Base-by-base conservation (phyloP, 257 asterid species). In the Solanum bukasovii region DNA sequence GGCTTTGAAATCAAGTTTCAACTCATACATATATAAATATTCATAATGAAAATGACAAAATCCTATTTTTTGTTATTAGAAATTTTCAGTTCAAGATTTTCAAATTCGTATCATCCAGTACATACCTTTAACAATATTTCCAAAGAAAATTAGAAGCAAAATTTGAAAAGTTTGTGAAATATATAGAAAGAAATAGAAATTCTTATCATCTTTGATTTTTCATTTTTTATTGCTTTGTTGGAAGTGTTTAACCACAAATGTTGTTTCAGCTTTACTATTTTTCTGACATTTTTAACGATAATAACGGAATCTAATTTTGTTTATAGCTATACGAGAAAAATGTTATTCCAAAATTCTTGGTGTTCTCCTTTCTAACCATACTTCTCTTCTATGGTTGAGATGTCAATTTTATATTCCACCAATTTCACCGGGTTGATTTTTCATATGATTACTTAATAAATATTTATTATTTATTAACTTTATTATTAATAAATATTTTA, bases 231-330 rank as follows among this genome's bases (percentile, higher is more conserved):
- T 75, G 38, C 56, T 75, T 23, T 18, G 59, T 77, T 23, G 13
- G 3, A 78, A 75, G 83, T 75, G 56, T 23, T 74, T 37, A 11
- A 77, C 27, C 35, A 59, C 65, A 78, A 12, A 78, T 78, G n/a
- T 42, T 79, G 84, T 44, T 79, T 79, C 63, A 79, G 65, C 37
- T 79, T 44, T 81, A 81, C 72, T 83, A 56, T 86, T 81, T 35
- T 56, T 63, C 74, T 73, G 87, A 34, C 52, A 89, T 63, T 65
- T 71, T 34, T 52, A 87, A 89, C 91, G 83, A 84, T 13, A 89
- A 83, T 89, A 73, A 83, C 88, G 86, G 83, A 83, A 87, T 44
- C 74, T 77, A 14, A 3, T 79, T 79, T 77, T 40, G 23, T 40
- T 23, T 74, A 37, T 40, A 75, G 13, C 27, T 77, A 29, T 79